These are phyloP conservation scores for Ophiostoma sp. DNA, from an alignment of 2,329 filamentous ascomycete genomes.

Conservation along the genomic window DNA sequence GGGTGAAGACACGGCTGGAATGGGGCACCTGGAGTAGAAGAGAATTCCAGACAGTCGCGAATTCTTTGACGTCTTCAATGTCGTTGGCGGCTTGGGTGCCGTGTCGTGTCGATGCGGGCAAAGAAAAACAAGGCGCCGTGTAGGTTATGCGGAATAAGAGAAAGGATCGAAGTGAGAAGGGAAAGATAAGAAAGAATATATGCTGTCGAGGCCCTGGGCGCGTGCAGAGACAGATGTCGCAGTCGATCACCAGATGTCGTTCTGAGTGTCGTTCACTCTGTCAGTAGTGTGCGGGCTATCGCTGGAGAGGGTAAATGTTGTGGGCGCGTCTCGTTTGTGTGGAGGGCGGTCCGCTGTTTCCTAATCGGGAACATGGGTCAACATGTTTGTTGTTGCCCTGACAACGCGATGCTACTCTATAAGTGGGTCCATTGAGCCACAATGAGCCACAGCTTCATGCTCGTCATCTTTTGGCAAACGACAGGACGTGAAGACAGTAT, in stretches of 20 bases:
- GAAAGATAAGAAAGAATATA: slow-evolving; percentile 6
- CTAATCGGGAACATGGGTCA: slow-evolving; percentile 23
- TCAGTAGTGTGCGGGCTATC: slow-evolving; percentile 13
- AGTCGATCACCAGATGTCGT: slow-evolving; percentile 12
- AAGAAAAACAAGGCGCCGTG: background rate
- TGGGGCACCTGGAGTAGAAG: background rate
- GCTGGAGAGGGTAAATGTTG: slow-evolving; percentile 6
- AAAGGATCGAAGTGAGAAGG: slow-evolving; percentile 5
- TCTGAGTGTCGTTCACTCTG: background rate
- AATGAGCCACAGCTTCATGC: background rate
- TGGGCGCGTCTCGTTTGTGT: slow-evolving; percentile 22
- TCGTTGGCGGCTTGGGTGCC: background rate
- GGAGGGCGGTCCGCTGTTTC: slow-evolving; percentile 21
- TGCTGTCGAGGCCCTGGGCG: slow-evolving; percentile 1
- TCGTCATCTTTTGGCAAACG: background rate
- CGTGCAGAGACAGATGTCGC: slow-evolving; percentile 8
- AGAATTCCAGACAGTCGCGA: slow-evolving; percentile 6
- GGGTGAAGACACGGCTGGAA: slow-evolving; percentile 9
- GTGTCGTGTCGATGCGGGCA: background rate
- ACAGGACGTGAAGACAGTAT: background rate
- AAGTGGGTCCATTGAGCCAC: background rate
- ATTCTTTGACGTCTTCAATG: background rate
- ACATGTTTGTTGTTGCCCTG: slow-evolving; percentile 25
- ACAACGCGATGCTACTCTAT: slow-evolving; percentile 20
- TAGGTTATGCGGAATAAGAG: slow-evolving; percentile 5